These are phyloP conservation scores for Eragrostis nindensis DNA, from an alignment of 176 grass and related monocot species.

Conservation along the genomic window DNA sequence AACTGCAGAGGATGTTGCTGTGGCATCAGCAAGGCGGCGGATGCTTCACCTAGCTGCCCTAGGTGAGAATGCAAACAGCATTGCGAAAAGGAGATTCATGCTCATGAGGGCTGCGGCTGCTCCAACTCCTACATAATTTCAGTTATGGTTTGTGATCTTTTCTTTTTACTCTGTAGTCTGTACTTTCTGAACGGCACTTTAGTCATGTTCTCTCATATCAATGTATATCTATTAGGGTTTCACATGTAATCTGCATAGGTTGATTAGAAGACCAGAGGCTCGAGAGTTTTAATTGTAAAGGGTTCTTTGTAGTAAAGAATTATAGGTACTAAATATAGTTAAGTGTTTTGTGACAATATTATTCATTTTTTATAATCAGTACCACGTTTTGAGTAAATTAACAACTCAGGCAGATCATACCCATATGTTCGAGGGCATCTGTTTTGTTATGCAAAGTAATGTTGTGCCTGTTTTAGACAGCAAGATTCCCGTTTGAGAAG, in stretches of 20 bases:
- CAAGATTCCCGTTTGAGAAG: not conserved
- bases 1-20: constrained; percentile 38
- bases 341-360: not conserved
- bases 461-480: not conserved
- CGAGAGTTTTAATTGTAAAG: not conserved
- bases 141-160: not conserved
- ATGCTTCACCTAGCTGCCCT: constrained; percentile 80
- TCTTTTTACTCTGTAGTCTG: constrained; percentile 15
- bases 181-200: not conserved
- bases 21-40: constrained; percentile 58
- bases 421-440: not conserved
- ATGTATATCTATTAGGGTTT: constrained; percentile 22
- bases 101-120: constrained; percentile 50
- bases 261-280: not conserved
- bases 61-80: constrained; percentile 59
- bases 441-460: not conserved
- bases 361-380: not conserved
- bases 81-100: constrained; percentile 66
- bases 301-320: constrained; percentile 2
- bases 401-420: not conserved
- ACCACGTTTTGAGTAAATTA: not conserved
- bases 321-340: constrained; percentile 14
- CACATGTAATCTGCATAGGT: constrained; percentile 17
- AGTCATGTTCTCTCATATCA: not conserved
- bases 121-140: constrained; percentile 41